Evolutionary conservation across 352 stramenopile genomes (phyloP).

Genomic region (Pythium chondricola): DNA sequence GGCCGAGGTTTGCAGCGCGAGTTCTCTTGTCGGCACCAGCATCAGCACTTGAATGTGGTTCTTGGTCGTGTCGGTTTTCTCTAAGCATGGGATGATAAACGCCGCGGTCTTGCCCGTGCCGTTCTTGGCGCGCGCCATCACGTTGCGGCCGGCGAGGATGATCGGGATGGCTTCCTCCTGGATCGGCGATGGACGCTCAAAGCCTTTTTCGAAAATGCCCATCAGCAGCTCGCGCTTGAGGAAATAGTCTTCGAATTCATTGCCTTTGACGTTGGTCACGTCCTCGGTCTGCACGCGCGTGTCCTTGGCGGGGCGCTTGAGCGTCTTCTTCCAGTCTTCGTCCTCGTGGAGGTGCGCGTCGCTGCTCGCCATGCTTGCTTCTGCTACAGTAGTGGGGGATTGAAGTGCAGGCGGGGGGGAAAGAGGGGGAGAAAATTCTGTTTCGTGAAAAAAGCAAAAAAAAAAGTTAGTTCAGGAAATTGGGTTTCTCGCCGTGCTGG

Average conservation of each 20-base stretch:
- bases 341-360: conserved; percentile 30
- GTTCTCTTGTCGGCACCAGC: conserved; percentile 97
- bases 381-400: no score
- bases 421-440: no score
- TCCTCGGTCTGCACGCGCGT: conserved; percentile 91
- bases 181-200: conserved; percentile 98
- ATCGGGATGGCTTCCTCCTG: conserved; percentile 99
- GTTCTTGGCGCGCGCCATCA: conserved; percentile 98
- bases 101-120: conserved; percentile 99
- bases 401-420: no score
- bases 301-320: conserved; percentile 83
- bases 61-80: conserved; percentile 97
- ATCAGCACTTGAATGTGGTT: conserved; percentile 98
- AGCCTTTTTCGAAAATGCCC: conserved; percentile 99
- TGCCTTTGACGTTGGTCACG: conserved; percentile 98
- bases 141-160: conserved; percentile 96
- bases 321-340: conserved; percentile 66
- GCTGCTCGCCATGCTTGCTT: conserved; percentile 17
- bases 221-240: conserved; percentile 98
- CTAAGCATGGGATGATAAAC: conserved; percentile 99
- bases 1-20: conserved; percentile 98
- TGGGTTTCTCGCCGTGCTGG: no score
- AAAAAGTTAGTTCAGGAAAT: no score
- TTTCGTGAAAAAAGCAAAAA: background rate
- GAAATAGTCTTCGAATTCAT: conserved; percentile 99